A percentile compares a stretch with the other conserved stretches of the same genome.
Evolutionary conservation across 495 filamentous ascomycete species (phyloP).

Genomic region (Letharia lupina): DNA sequence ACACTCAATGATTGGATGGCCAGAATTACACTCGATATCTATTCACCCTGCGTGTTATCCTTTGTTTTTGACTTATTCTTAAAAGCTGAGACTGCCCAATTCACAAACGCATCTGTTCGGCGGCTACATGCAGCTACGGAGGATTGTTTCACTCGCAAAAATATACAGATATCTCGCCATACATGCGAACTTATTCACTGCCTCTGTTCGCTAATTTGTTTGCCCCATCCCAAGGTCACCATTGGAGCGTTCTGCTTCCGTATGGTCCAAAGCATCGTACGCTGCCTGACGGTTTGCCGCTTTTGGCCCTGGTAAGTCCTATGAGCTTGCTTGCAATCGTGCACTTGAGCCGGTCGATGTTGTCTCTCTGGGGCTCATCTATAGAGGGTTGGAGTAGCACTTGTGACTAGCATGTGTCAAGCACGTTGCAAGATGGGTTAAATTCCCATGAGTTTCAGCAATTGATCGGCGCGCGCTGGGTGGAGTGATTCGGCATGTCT

Average conservation of each 20-base stretch:
- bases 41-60: too few relatives aligned
- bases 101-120: conserved; percentile 5
- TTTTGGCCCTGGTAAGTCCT: neutral
- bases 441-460: neutral
- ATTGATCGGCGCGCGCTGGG: neutral
- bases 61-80: too few relatives aligned
- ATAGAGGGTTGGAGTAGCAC: neutral
- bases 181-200: neutral
- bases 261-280: neutral
- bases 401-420: neutral
- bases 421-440: neutral
- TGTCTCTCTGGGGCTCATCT: neutral
- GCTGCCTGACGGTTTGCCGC: neutral
- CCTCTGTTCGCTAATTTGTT: neutral
- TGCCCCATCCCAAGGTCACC: neutral
- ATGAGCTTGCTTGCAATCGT: neutral
- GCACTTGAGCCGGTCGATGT: neutral
- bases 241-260: neutral
- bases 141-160: neutral
- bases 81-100: too few relatives aligned
- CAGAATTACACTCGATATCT: too few relatives aligned
- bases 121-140: conserved; percentile 13
- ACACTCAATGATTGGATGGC: too few relatives aligned
- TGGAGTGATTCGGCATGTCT: neutral
- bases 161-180: neutral